Conservation (phyloP, 257 asterid species). For the Phtheirospermum japonicum region DNA sequence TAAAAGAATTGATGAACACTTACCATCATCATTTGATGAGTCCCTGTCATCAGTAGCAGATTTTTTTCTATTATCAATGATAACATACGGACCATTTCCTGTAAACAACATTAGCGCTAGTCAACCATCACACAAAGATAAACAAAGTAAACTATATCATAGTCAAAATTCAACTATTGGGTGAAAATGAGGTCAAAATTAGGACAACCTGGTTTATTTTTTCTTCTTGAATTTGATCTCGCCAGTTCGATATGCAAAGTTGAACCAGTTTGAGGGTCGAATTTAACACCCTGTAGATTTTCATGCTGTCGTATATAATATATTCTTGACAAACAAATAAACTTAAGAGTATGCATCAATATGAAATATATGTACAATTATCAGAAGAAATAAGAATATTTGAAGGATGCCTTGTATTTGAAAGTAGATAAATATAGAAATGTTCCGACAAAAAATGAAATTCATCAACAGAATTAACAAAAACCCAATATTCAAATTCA, state of each 20-base stretch:
- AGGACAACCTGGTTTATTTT: constrained; percentile 64
- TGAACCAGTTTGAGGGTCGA: constrained; percentile 93
- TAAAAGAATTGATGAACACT: constrained; percentile 2
- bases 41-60: constrained; percentile 47
- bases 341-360: background rate
- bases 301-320: background rate
- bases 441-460: no score
- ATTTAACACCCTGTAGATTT: constrained; percentile 63
- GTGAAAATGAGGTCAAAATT: background rate
- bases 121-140: constrained; percentile 22
- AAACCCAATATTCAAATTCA: no score
- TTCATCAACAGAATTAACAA: no score
- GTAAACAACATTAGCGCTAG: constrained; percentile 27
- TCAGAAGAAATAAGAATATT: background rate
- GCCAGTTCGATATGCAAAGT: constrained; percentile 93
- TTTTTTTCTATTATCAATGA: constrained; percentile 71
- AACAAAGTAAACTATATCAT: constrained; percentile 16
- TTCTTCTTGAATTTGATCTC: constrained; percentile 91
- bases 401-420: no score
- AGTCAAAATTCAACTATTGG: no score
- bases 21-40: constrained; percentile 80
- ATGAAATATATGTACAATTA: background rate
- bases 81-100: constrained; percentile 96
- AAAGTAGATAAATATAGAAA: no score
- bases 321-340: constrained; percentile 10